Evolutionary conservation across 73 alveolate species (phyloP), one percentile per base, ranked within the genome.

Genomic region (Paraurostyla sp.): DNA sequence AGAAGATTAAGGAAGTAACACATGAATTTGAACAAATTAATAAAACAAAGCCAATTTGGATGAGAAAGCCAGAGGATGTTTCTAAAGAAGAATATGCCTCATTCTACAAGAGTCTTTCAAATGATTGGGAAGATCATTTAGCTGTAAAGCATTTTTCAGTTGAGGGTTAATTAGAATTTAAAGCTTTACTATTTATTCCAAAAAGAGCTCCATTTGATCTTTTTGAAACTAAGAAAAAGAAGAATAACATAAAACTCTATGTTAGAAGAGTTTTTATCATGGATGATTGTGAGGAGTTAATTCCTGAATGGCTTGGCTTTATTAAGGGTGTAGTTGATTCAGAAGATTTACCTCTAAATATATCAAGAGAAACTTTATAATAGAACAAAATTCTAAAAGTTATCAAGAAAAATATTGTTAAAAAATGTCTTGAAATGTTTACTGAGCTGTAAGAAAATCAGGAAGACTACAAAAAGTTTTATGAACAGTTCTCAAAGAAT

Each of bases 221-320:
- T 80, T 98, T 97, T 88, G 99, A 98, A 90, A 96, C 98, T 90
- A 96, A 92, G 94, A 97, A 98, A 97, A 97, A 97, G 97, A 94
- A 94, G 85, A 97, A 94, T 48, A 96, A 97, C 93, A 91, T 97
- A 78, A 97, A 97, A 94, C 93, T 97, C 76, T 97, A 97, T 87
- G 99, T 98, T 83, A 88, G 99, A 89, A 93, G 99, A 94, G 99
- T 98, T 57, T 98, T 98, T 98, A 98, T 98, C 95, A 98, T 98
- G 99, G 99, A 98, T 92, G 99, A 98, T 92, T 98, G 99, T 87
- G 99, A 98, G 75, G 99, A 98, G 88, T 92, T 98, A 80, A 97
- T 98, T 97, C 99, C 99, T 16, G 99, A 98, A 93, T 98, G 97
- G 98, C 96, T 98, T 52, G 95, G 98, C 92, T 97, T 98, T 95